A percentile compares a stretch with the other conserved stretches of the same genome.
These are phyloP conservation scores for Escallonia herrerae DNA, from an alignment of 129 eudicot genomes.

Conservation along the genomic window DNA sequence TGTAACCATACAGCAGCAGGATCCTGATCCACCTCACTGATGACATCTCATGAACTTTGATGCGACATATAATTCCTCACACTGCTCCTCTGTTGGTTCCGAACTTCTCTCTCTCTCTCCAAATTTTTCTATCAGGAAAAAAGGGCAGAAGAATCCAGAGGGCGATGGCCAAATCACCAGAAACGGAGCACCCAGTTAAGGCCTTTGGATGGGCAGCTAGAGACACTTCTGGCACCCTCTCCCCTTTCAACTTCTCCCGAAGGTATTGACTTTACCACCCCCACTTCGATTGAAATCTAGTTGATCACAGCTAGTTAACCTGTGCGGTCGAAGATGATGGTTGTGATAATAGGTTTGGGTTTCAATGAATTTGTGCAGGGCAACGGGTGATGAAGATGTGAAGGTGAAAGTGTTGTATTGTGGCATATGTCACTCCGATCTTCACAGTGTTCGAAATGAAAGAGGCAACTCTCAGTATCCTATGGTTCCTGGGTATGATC, in stretches of 20 bases:
- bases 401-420: slow-evolving; percentile 25
- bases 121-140: background rate
- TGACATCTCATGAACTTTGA: background rate
- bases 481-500: slow-evolving; percentile 29
- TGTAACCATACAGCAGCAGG: no score
- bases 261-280: slow-evolving; percentile 20
- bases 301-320: background rate
- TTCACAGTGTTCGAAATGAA: slow-evolving; percentile 23
- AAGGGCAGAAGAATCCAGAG: background rate
- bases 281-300: background rate
- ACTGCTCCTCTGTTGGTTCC: background rate
- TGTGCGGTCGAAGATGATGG: no score
- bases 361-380: slow-evolving; percentile 16
- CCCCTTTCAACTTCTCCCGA: slow-evolving; percentile 30
- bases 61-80: background rate
- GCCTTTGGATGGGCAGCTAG: slow-evolving; percentile 26
- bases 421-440: slow-evolving; percentile 34
- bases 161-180: slow-evolving; percentile 15
- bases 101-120: background rate
- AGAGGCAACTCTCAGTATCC: slow-evolving; percentile 29
- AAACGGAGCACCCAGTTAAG: slow-evolving; percentile 24
- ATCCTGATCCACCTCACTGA: background rate
- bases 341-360: background rate
- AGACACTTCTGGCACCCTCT: slow-evolving; percentile 10
- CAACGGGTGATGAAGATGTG: slow-evolving; percentile 22